Evolutionary conservation across 2,329 filamentous ascomycete genomes (phyloP).

Genomic region (Alternaria atra): DNA sequence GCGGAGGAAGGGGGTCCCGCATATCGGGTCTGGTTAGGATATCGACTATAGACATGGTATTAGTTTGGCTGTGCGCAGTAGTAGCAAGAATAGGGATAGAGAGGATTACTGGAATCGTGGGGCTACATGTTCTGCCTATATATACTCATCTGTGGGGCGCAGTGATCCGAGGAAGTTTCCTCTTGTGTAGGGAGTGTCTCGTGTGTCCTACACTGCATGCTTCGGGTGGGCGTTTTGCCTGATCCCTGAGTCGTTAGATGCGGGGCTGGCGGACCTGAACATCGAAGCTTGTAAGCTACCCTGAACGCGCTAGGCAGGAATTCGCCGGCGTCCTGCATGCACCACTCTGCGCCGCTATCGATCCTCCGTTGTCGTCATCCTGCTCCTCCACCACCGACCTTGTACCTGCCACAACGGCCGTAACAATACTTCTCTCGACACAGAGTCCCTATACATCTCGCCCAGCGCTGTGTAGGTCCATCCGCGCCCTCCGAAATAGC

Average conservation of each 20-base stretch:
- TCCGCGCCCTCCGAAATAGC: conserved; percentile 36
- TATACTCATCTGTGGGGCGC: conserved; percentile 5
- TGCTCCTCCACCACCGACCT: conserved; percentile 14
- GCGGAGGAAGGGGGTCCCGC: conserved; percentile 75
- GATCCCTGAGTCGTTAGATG: conserved; percentile 17
- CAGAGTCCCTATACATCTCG: conserved; percentile 29
- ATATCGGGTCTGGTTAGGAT: conserved; percentile 57
- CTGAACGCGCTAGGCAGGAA: conserved; percentile 12
- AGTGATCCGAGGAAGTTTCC: conserved; percentile 8
- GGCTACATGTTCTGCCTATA: conserved; percentile 19
- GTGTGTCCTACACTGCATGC: conserved; percentile 15
- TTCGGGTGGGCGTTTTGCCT: conserved; percentile 20
- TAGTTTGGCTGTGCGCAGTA: conserved; percentile 13
- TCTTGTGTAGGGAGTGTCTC: conserved; percentile 11
- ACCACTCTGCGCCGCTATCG: conserved; percentile 18
- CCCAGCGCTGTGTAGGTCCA: conserved; percentile 43
- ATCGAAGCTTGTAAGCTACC: conserved; percentile 3
- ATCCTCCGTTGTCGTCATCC: conserved; percentile 19
- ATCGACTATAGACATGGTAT: conserved; percentile 31
- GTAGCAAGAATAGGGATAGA: neutral
- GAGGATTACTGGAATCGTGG: conserved; percentile 8
- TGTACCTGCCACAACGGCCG: conserved; percentile 6
- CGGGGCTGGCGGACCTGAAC: conserved; percentile 20
- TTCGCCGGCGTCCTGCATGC: conserved; percentile 15
- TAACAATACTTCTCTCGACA: conserved; percentile 8